Evolutionary conservation across 2,329 filamentous ascomycete genomes (phyloP).

Genomic region (Tolypocladium ophioglossoides): DNA sequence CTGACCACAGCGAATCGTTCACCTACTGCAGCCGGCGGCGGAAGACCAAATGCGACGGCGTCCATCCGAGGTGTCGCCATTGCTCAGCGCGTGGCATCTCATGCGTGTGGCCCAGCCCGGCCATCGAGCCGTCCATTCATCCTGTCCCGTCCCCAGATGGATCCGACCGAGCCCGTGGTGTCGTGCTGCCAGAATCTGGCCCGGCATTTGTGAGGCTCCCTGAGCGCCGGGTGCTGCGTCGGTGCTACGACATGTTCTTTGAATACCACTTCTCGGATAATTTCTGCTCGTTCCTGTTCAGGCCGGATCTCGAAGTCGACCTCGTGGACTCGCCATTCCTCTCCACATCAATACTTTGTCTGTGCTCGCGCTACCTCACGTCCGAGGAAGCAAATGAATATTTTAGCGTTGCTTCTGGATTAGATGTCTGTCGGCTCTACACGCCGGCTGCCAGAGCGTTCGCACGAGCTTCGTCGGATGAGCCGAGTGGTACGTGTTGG

Average conservation of each 20-base stretch:
- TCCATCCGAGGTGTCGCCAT: conserved; percentile 1
- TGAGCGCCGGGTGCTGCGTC: conserved; percentile 1
- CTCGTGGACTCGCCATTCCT: conserved; percentile 5
- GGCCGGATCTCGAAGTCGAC: conserved; percentile 9
- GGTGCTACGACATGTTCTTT: conserved; percentile 6
- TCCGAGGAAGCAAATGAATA: background rate
- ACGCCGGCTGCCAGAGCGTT: background rate
- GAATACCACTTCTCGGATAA: conserved; percentile 8
- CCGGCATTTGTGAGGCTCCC: background rate
- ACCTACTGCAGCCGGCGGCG: conserved; percentile 1
- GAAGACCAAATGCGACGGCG: conserved; percentile 6
- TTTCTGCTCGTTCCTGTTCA: conserved; percentile 10
- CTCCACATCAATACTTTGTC: conserved; percentile 3
- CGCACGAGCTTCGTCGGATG: conserved; percentile 6
- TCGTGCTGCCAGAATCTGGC: background rate
- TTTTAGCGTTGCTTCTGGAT: conserved; percentile 2
- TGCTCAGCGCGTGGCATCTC: background rate
- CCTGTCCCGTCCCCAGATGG: background rate
- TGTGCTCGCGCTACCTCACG: conserved; percentile 6
- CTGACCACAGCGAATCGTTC: background rate
- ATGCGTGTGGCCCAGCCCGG: background rate
- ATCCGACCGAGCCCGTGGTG: background rate
- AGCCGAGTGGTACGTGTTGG: conserved; percentile 2
- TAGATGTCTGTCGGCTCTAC: background rate
- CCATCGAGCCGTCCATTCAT: background rate